Conservation (phyloP, 257 asterid species). For the Sherardia arvensis region DNA sequence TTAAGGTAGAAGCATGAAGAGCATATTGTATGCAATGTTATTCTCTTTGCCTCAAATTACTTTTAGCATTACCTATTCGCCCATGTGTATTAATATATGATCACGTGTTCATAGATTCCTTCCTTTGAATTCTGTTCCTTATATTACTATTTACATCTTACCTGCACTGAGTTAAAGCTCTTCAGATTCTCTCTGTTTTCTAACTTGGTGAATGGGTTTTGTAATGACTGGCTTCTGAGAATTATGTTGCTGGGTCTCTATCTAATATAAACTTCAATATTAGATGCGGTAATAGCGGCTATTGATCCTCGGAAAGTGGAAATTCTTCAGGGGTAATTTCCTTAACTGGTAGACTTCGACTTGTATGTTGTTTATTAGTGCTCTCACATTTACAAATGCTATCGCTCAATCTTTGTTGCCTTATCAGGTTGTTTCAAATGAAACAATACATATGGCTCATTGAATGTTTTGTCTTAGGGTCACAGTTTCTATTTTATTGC, state of each 20-base stretch:
- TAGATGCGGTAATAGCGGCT: slow-evolving; percentile 83
- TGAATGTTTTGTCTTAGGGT: too few relatives aligned
- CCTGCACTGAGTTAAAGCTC: neutral
- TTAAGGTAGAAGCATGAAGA: neutral
- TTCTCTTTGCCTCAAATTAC: neutral
- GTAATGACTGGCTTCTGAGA: neutral
- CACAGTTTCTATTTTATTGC: neutral
- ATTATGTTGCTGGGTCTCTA: slow-evolving; percentile 2
- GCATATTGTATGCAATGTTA: neutral
- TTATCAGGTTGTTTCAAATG: neutral
- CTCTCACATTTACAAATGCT: neutral
- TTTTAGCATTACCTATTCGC: neutral
- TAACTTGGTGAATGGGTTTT: neutral
- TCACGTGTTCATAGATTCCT: too few relatives aligned
- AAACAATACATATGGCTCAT: neutral
- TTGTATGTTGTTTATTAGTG: neutral
- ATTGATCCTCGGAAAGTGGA: slow-evolving; percentile 89
- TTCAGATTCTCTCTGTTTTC: neutral
- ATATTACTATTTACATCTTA: neutral
- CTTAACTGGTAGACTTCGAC: slow-evolving; percentile 1
- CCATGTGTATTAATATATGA: neutral
- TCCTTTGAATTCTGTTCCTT: too few relatives aligned
- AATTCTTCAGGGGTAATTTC: slow-evolving; percentile 74
- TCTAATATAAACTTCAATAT: slow-evolving; percentile 14
- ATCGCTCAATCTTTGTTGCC: neutral